Evolutionary conservation across 139 green algal genomes (phyloP).

Genomic region (Medakamo hakoo): DNA sequence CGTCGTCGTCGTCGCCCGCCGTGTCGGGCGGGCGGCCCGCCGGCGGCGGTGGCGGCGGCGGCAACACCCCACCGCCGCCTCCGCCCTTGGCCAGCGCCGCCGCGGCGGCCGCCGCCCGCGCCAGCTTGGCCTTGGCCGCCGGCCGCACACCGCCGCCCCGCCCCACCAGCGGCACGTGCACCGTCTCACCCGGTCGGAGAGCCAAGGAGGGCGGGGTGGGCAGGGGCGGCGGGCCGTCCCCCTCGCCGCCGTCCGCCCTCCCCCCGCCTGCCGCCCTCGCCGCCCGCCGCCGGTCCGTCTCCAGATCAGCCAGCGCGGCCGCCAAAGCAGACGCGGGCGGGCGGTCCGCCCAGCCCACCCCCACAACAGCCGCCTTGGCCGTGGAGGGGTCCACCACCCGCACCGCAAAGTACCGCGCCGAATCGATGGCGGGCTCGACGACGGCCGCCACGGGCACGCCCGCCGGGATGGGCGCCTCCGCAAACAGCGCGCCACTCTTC

Average conservation of each 20-base stretch:
- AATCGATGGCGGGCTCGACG: not conserved
- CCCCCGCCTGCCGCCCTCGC: too few relatives aligned
- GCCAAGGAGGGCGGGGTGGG: too few relatives aligned
- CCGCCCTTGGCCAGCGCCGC: too few relatives aligned
- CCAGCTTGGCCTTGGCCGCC: not conserved
- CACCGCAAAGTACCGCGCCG: not conserved
- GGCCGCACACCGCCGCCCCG: too few relatives aligned
- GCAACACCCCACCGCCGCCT: not conserved
- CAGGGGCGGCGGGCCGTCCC: too few relatives aligned
- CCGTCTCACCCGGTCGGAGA: too few relatives aligned
- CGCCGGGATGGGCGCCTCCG: not conserved
- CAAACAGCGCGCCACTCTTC: not conserved
- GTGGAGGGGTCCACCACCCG: not conserved
- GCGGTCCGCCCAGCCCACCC: not conserved
- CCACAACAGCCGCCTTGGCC: not conserved
- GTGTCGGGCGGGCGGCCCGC: not conserved
- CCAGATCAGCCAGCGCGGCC: not conserved
- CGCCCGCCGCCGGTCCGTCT: not conserved
- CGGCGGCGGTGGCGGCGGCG: too few relatives aligned
- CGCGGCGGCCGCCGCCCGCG: too few relatives aligned
- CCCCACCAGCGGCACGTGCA: too few relatives aligned
- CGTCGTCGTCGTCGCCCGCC: not conserved
- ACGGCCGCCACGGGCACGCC: not conserved
- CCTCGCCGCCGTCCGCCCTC: too few relatives aligned
- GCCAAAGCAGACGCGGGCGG: not conserved